Percentiles rank a stretch among this genome's conserved stretches.
phyloP scores from a whole-genome alignment of 768 basidiomycete genomes.

The Mycena capillaripes region DNA sequence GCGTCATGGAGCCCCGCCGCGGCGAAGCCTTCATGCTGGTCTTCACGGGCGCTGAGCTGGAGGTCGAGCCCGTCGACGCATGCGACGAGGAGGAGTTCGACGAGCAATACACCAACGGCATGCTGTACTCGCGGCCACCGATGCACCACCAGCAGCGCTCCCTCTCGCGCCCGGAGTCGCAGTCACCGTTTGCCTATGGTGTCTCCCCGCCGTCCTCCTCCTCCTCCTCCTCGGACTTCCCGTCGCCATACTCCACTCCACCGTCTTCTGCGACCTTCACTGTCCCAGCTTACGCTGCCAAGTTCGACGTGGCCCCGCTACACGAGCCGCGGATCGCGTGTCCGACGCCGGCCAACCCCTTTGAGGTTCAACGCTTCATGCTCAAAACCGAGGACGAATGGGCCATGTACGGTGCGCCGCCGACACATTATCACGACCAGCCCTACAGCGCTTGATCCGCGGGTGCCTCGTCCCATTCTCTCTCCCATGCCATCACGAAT shows the following conservation, averaged over 20 bases:
- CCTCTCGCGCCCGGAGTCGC: not conserved
- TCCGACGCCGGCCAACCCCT: constrained; percentile 32
- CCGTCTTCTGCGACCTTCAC: constrained; percentile 22
- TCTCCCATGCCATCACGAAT: constrained; percentile 2
- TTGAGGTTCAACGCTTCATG: constrained; percentile 32
- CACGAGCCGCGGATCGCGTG: constrained; percentile 25
- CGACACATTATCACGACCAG: constrained; percentile 17
- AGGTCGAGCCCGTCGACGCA: constrained; percentile 29
- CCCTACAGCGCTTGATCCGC: constrained; percentile 29
- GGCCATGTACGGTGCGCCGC: constrained; percentile 29
- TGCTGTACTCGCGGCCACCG: not conserved
- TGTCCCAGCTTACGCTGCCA: constrained; percentile 16
- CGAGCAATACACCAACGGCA: constrained; percentile 11
- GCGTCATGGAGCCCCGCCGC: constrained; percentile 24
- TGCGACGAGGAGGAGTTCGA: constrained; percentile 32
- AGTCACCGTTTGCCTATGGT: constrained; percentile 11
- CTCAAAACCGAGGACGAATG: constrained; percentile 35
- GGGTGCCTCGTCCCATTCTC: not conserved
- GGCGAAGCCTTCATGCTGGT: constrained; percentile 30
- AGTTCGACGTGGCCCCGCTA: constrained; percentile 7
- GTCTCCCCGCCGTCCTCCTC: constrained; percentile 4
- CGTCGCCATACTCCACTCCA: constrained; percentile 11
- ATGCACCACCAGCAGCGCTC: constrained; percentile 11
- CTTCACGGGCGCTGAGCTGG: constrained; percentile 30
- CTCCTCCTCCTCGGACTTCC: not conserved